A percentile compares a stretch with the other conserved stretches of the same genome.
Evolutionary conservation across 805 yeast species (phyloP).

Genomic region (Candida verbasci): DNA sequence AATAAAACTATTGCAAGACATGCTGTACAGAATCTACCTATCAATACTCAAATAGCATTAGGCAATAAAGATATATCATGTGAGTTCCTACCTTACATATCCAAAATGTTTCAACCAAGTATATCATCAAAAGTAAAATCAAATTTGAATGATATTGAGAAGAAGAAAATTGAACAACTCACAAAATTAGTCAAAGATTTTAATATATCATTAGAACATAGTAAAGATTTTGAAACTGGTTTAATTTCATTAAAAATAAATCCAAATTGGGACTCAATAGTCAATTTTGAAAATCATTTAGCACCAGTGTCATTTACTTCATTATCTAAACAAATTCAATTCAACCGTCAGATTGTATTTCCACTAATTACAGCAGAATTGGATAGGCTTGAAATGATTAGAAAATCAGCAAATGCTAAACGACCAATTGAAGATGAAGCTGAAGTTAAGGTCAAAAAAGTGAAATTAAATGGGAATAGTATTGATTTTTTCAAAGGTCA

Average conservation of each 20-base stretch:
- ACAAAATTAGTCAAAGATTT: conserved; percentile 35
- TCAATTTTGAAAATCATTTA: conserved; percentile 18
- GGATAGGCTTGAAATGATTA: conserved; percentile 16
- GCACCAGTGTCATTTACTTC: conserved; percentile 13
- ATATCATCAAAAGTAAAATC: conserved; percentile 17
- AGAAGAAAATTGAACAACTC: conserved; percentile 28
- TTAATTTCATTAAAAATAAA: conserved; percentile 21
- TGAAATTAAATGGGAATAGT: conserved; percentile 24
- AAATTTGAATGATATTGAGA: conserved; percentile 25
- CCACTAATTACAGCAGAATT: conserved; percentile 33
- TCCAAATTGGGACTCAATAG: conserved; percentile 34
- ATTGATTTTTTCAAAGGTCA: conserved; percentile 36
- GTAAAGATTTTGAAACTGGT: conserved; percentile 30
- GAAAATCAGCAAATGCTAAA: conserved; percentile 8
- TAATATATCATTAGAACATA: conserved; percentile 35
- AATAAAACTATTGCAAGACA: conserved; percentile 29
- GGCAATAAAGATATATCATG: conserved; percentile 23
- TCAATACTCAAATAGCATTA: conserved; percentile 22
- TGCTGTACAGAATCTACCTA: conserved; percentile 25
- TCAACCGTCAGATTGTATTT: conserved; percentile 29
- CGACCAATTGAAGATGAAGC: conserved; percentile 9
- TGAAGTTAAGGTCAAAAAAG: conserved; percentile 14
- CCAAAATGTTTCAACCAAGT: conserved; percentile 28
- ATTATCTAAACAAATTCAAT: conserved; percentile 19
- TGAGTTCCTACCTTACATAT: conserved; percentile 32